Evolutionary conservation across 75 land plant genomes (phyloP), one percentile per base, ranked within the genome.

Genomic region (Pseudotsuga menziesii): DNA sequence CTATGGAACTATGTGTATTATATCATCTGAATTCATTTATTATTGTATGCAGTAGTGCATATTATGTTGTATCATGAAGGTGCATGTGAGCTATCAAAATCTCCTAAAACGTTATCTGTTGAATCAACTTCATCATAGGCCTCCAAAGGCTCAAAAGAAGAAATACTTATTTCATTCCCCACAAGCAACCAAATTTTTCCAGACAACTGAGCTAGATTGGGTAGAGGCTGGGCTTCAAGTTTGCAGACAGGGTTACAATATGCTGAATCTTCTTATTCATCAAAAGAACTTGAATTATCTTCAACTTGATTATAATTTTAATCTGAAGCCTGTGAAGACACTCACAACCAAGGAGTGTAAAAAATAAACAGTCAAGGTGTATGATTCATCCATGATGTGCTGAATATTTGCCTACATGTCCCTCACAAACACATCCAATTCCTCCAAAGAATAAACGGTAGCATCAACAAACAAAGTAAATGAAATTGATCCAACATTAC

Each of bases 121-220:
- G 78, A 97, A 97, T 85, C 93, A 97, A 85, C 86, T 94, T 61
- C 99, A 97, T 83, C 99, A 97, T 57, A 81, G 99, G 75, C 98
- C 99, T 64, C 98, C 99, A 0, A 97, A 97, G 82, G 99, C 98
- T 67, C 99, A 97, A 83, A 97, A 97, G 85, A 97, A 94, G 85
- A 97, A 97, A 78, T 96, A 97, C 78, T 74, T 97, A 74, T 97
- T 97, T 78, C 84, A 95, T 35, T 97, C 99, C 41, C 85, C 94
- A 11, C 91, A 88, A 73, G 94, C 99, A 25, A 97, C 99, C 16
- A 97, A 97, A 78, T 97, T 97, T 78, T 97, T 97, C 74, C 99
- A 97, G 83, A 92, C 93, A 20, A 97, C 99, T 63, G 98, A 97
- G 71, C 85, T 97, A 57, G 99, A 97, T 83, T 97, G 98, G 99